phyloP scores from a whole-genome alignment of 2,329 filamentous ascomycete genomes.

The Phoma sp. region DNA sequence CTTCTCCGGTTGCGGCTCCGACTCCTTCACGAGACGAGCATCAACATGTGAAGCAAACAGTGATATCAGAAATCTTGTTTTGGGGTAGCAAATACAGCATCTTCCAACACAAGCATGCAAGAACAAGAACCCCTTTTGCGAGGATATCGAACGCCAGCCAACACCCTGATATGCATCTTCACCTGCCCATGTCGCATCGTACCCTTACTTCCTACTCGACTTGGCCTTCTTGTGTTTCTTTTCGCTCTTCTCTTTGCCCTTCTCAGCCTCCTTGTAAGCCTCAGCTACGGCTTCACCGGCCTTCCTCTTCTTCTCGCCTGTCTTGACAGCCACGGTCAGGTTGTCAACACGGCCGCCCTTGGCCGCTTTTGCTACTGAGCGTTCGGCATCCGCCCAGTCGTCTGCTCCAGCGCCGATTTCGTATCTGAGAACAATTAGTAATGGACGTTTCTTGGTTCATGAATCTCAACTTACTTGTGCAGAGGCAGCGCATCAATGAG shows the following conservation, averaged over 20 bases:
- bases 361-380: conserved; percentile 67
- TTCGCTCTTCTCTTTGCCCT: conserved; percentile 44
- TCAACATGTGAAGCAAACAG: background rate
- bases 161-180: conserved; percentile 13
- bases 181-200: background rate
- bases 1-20: conserved; percentile 1
- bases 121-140: conserved; percentile 3
- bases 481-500: conserved; percentile 90
- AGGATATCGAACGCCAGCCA: conserved; percentile 18
- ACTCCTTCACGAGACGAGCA: background rate
- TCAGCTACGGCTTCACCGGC: conserved; percentile 62
- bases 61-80: background rate
- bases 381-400: conserved; percentile 71
- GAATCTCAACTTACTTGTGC: conserved; percentile 70
- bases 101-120: background rate
- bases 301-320: conserved; percentile 78
- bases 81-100: background rate
- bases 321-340: conserved; percentile 80
- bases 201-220: conserved; percentile 13
- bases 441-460: background rate
- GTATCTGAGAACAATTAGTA: conserved; percentile 44
- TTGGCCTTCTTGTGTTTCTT: conserved; percentile 41
- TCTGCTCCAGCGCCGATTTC: conserved; percentile 56
- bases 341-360: conserved; percentile 55
- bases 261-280: conserved; percentile 49